phyloP scores from a whole-genome alignment of 306 rosid genomes.

The Coriaria nepalensis region DNA sequence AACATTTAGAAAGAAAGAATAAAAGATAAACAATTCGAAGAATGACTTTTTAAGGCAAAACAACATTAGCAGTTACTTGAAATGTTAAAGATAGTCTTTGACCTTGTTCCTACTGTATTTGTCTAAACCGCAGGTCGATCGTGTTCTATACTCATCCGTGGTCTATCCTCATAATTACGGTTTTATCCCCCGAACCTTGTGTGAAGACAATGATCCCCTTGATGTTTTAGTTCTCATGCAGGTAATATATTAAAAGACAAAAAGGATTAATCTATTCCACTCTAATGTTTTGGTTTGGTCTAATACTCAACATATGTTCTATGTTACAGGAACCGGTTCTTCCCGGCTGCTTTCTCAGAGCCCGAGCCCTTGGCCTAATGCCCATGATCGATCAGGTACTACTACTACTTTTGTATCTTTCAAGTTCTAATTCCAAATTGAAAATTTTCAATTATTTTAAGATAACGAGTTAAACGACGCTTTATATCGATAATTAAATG shows the following conservation, averaged over 20 bases:
- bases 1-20: neutral
- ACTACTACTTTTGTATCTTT: no score
- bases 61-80: no score
- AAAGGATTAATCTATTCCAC: neutral
- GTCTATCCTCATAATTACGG: constrained; percentile 98
- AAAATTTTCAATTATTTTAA: no score
- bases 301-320: neutral
- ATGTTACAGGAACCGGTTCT: constrained; percentile 69
- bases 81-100: neutral
- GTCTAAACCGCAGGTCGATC: constrained; percentile 60
- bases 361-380: constrained; percentile 89
- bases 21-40: no score
- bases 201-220: constrained; percentile 94
- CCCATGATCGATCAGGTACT: constrained; percentile 97
- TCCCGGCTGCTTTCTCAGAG: constrained; percentile 93
- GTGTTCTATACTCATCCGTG: constrained; percentile 75
- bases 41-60: no score
- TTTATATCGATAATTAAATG: neutral
- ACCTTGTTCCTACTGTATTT: constrained; percentile 9
- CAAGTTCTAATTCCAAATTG: no score
- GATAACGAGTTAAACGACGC: no score
- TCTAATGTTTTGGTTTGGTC: neutral
- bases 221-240: constrained; percentile 96
- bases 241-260: constrained; percentile 22
- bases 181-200: constrained; percentile 80